Base-by-base conservation (phyloP, 768 basidiomycete genomes). In the Vararia minispora region DNA sequence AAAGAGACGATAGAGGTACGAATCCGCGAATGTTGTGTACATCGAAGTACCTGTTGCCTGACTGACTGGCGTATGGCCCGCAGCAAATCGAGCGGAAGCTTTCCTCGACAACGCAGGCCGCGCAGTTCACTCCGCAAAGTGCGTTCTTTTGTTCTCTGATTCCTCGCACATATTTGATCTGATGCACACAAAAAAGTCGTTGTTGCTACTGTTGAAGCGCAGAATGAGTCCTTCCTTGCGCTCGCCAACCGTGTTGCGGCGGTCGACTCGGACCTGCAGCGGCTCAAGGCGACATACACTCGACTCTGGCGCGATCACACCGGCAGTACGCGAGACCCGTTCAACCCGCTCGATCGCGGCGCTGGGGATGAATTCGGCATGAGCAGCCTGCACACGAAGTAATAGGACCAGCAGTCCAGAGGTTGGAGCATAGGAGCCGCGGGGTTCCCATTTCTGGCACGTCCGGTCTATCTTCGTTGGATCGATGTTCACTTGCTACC, bases 41-140 rank as follows among this genome's bases (percentile, higher is more conserved):
- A 22, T 38, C 17, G 11, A 14, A 25, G 28, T 33, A 23, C 17
- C 31, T 9, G 7, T 20, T 20, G 9, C 36, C 56, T 50, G 52
- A 56, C 39, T 39, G 8, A 25, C 25, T 10, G 7, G 11, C 37
- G 39, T 14, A 46, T 29, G 12, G 4, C 22, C 26, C 35, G 4
- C 47, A 83, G 80, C 79, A 81, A 79, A 86, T 90, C 47, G 86
- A 89, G 58, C 72, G 83, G 37, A 87, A 84, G 54, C 62, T 88
- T 5, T 72, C 79, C 5, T 78, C 80, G 6, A 71, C 79, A 4
- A 65, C 76, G 6, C 61, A 62, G 34, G 76, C 80, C 49, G 59
- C 68, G 6, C 80, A 83, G 53, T 59, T 63, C 32, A 83, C 83
- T 2, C 86, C 86, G 11, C 86, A 90, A 58, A 72, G 86, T 84